phyloP scores from a whole-genome alignment of 83 land plant species.

The Diphasiastrum complanatum region DNA sequence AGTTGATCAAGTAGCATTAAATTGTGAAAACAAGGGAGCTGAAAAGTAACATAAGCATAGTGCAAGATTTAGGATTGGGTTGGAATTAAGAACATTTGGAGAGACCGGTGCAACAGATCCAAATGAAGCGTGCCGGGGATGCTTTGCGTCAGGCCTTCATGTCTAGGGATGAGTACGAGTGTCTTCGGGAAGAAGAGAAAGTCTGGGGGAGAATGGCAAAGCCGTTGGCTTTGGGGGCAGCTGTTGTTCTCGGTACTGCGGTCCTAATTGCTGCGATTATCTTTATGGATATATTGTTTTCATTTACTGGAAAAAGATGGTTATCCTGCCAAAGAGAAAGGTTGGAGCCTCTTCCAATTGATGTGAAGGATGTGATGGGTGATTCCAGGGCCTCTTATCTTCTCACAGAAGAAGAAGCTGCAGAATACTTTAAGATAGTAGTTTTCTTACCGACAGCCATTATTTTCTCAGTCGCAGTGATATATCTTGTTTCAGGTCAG shows the following conservation, averaged over 20 bases:
- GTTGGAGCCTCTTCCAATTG: constrained; percentile 24
- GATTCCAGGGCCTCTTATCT: constrained; percentile 24
- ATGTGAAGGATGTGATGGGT: constrained; percentile 10
- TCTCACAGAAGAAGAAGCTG: constrained; percentile 69
- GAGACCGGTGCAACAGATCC: no score
- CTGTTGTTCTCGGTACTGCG: constrained; percentile 28
- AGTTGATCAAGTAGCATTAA: no score
- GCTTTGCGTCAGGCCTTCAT: constrained; percentile 92
- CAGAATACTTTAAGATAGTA: constrained; percentile 62
- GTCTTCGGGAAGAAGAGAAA: constrained; percentile 65
- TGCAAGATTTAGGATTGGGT: no score
- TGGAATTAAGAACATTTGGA: no score
- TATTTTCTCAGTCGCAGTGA: constrained; percentile 39
- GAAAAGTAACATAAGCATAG: no score
- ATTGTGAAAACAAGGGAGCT: no score
- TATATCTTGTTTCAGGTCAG: constrained; percentile 73
- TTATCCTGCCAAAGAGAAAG: constrained; percentile 56
- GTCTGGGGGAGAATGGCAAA: constrained; percentile 46
- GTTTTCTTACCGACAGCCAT: constrained; percentile 62
- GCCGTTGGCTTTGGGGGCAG: constrained; percentile 33
- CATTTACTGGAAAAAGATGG: constrained; percentile 22
- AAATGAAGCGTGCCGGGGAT: constrained; percentile 57
- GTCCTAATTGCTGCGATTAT: constrained; percentile 39
- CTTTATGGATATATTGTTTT: constrained; percentile 56
- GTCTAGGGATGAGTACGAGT: constrained; percentile 78